A percentile compares a stretch with the other conserved stretches of the same genome.
Conservation (phyloP, 2,329 filamentous ascomycete genomes). For the Phialophora verrucosa region DNA sequence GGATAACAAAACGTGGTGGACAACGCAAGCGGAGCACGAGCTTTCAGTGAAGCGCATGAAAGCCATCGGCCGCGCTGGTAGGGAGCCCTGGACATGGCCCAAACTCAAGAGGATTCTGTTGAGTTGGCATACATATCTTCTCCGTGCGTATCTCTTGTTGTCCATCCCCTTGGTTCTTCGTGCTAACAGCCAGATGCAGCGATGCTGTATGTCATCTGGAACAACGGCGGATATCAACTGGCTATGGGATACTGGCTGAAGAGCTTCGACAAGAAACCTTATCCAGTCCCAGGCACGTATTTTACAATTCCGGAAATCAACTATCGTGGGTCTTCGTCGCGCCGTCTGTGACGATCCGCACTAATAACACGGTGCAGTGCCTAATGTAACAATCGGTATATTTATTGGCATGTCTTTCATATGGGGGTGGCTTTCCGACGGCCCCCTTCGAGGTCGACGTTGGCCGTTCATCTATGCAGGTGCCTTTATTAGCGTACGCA, state of each 20-base stretch:
- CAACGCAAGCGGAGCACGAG: slow-evolving; percentile 38
- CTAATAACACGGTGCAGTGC: slow-evolving; percentile 35
- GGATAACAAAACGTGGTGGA: slow-evolving; percentile 40
- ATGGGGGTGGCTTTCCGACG: slow-evolving; percentile 50
- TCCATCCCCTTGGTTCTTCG: slow-evolving; percentile 4
- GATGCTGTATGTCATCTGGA: slow-evolving; percentile 48
- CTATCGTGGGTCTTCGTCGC: slow-evolving; percentile 41
- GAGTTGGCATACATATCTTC: slow-evolving; percentile 51
- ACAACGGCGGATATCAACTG: slow-evolving; percentile 45
- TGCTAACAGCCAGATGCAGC: slow-evolving; percentile 37
- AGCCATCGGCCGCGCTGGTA: slow-evolving; percentile 47
- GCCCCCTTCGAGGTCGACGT: slow-evolving; percentile 43
- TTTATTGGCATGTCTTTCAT: slow-evolving; percentile 46
- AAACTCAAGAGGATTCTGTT: slow-evolving; percentile 45
- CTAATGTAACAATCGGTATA: slow-evolving; percentile 44
- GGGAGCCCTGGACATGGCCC: slow-evolving; percentile 45
- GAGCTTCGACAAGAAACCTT: slow-evolving; percentile 46
- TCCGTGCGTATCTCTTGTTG: slow-evolving; percentile 40
- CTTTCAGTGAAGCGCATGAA: slow-evolving; percentile 44
- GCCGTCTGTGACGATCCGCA: neutral
- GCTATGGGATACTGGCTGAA: slow-evolving; percentile 54
- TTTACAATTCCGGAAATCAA: slow-evolving; percentile 48
- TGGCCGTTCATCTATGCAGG: slow-evolving; percentile 51
- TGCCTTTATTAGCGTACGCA: slow-evolving; percentile 45
- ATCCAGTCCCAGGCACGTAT: slow-evolving; percentile 46